Percentiles rank a stretch among this genome's conserved stretches.
These are phyloP conservation scores for Epichloe festucae DNA, from an alignment of 2,329 filamentous ascomycete genomes.

Conservation along the genomic window DNA sequence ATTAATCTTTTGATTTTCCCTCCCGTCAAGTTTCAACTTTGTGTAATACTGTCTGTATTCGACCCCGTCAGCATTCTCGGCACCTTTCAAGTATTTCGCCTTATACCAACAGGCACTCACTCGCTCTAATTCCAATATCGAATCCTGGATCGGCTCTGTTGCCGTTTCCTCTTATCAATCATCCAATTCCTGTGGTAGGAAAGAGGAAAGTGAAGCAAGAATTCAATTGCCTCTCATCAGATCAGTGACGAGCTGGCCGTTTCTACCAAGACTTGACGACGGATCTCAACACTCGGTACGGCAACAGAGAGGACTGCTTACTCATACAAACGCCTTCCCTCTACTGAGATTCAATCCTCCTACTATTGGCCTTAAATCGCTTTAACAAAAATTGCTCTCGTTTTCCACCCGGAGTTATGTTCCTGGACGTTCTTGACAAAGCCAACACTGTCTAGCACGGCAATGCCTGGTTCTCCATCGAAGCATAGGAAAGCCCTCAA, in stretches of 20 bases:
- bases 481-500: neutral
- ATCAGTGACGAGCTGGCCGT: too few species aligned
- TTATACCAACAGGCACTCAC: neutral
- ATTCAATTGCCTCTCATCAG: too few species aligned
- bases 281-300: neutral
- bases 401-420: constrained; percentile 1
- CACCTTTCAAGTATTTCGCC: neutral
- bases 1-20: neutral
- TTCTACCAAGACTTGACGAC: too few species aligned
- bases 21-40: too few species aligned
- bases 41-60: too few species aligned
- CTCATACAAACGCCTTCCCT: neutral
- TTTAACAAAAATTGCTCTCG: neutral
- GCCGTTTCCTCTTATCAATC: too few species aligned
- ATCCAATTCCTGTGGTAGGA: too few species aligned
- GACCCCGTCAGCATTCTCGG: too few species aligned
- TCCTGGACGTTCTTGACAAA: neutral
- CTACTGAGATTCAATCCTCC: neutral
- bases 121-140: too few species aligned
- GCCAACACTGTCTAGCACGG: constrained; percentile 3
- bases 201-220: too few species aligned
- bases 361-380: neutral
- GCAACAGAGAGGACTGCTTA: neutral
- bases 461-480: neutral
- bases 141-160: too few species aligned